Base-by-base conservation (phyloP, 202 grass and related monocot genomes). In the Carex arenaria region DNA sequence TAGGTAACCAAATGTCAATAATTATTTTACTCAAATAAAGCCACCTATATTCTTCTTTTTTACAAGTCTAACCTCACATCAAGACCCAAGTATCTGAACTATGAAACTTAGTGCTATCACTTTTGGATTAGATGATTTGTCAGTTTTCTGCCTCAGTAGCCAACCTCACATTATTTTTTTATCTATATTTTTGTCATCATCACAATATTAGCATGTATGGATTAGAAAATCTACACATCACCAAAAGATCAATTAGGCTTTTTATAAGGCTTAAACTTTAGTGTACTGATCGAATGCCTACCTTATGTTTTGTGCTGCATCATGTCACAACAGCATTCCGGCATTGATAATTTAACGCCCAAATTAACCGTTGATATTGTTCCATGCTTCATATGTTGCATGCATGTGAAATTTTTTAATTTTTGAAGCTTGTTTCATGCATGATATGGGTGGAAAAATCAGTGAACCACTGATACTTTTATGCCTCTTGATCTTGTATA, bases 401-500 rank as follows among this genome's bases (percentile, higher is more conserved):
- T 34, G 49, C 54, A 60, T 61, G 32, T 60, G 18, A 60, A 78
- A 78, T 11, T n/a, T 30, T 15, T 18, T 10, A 70, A 70, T 42
- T 43, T 19, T 9, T 70, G 36, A 72, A 60, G 28, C 54, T 60
- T 31, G 0, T 78, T 57, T 38, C 19, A 18, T 76, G 34, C 51
- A 57, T 36, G 51, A 55, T 57, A 52, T 57, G n/a, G 72, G 54
- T 55, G 42, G 70, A 11, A 28, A 26, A 52, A 73, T 73, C 43
- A 73, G 43, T 15, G 11, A 73, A 19, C 30, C 31, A 53, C 10
- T 63, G 45, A 64, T 19, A 72, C 42, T 78, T 22, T 94, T 74
- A 10, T 64, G 84, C 31, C 79, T 54, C 54, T 71, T 62, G 66
- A 78, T 36, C n/a, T 55, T 74, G 15, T 82, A 78, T 65, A 82